Evolutionary conservation across 495 filamentous ascomycete species (phyloP).

Genomic region (Bryoglossum gracile): DNA sequence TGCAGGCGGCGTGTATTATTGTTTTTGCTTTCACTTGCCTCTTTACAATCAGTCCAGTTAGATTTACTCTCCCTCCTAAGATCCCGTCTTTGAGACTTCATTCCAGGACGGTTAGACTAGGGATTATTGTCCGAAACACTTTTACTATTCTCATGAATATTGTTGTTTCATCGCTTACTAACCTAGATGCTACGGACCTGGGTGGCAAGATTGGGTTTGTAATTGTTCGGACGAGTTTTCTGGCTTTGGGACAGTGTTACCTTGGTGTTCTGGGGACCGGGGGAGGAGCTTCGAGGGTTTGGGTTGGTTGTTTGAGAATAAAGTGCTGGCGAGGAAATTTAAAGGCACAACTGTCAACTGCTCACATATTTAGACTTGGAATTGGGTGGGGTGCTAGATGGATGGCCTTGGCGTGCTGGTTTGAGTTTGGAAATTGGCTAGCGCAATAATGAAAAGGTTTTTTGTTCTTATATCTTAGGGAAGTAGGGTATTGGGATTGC

Average conservation of each 20-base stretch:
- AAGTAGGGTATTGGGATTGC: no score
- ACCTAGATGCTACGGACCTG: conserved; percentile 54
- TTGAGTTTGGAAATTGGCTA: no score
- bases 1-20: conserved; percentile 10
- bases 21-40: conserved; percentile 13
- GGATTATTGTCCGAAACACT: conserved; percentile 50
- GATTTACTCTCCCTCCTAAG: conserved; percentile 6
- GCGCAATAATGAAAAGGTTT: no score
- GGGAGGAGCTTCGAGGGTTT: conserved; percentile 65
- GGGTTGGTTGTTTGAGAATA: conserved; percentile 59
- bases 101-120: conserved; percentile 55
- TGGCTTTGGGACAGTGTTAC: conserved; percentile 47
- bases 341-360: no score
- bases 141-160: conserved; percentile 55
- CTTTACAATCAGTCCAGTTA: conserved; percentile 6
- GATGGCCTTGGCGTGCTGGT: no score
- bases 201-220: conserved; percentile 61
- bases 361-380: no score
- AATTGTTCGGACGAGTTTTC: conserved; percentile 46
- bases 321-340: conserved; percentile 59
- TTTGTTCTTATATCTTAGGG: no score
- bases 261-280: conserved; percentile 66
- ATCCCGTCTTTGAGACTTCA: conserved; percentile 38
- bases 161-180: conserved; percentile 58
- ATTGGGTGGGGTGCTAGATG: no score